Evolutionary conservation across 768 basidiomycete species (phyloP).

Genomic region (Hericium coralloides): DNA sequence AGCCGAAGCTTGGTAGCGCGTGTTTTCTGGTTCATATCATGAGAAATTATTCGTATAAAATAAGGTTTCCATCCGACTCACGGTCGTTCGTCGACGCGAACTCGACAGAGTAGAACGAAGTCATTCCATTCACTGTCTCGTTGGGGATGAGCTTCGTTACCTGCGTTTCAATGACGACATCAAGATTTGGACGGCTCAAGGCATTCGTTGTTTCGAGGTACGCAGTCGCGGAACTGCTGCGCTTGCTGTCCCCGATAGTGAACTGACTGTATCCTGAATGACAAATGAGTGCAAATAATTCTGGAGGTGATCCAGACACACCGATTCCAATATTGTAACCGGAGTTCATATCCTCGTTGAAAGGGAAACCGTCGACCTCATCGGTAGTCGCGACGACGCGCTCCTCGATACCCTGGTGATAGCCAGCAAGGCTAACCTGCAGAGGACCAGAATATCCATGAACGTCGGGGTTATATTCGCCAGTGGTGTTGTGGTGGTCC

Average conservation of each 20-base stretch:
- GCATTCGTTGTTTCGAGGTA: not conserved
- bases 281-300: too few species aligned
- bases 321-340: constrained; percentile 18
- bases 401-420: not conserved
- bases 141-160: constrained; percentile 12
- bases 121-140: not conserved
- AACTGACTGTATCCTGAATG: not conserved
- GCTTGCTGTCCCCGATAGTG: not conserved
- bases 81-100: not conserved
- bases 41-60: not conserved
- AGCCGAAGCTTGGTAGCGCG: not conserved
- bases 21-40: not conserved
- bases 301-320: not conserved
- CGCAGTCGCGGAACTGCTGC: not conserved
- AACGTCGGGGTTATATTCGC: constrained; percentile 14
- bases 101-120: constrained; percentile 3
- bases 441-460: constrained; percentile 18
- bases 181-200: not conserved
- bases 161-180: constrained; percentile 5
- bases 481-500: constrained; percentile 14
- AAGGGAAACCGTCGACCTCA: constrained; percentile 17
- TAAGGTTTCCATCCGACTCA: not conserved
- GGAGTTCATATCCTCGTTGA: constrained; percentile 16
- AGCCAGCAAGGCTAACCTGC: constrained; percentile 14
- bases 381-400: constrained; percentile 6